These are phyloP conservation scores for Torulaspora franciscae DNA, from an alignment of 805 yeast species.

Conservation along the genomic window DNA sequence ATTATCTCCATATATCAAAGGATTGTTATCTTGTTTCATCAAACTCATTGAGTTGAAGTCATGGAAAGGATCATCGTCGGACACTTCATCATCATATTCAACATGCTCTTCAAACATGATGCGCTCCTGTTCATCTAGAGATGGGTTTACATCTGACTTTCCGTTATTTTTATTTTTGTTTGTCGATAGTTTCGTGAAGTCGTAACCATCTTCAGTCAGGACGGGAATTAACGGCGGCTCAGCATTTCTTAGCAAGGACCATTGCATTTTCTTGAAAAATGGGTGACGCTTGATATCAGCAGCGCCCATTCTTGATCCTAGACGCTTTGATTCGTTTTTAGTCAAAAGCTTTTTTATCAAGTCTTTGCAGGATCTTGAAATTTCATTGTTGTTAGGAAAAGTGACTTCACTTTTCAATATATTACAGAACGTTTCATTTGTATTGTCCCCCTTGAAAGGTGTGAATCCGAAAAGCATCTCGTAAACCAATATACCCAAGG, in stretches of 20 bases:
- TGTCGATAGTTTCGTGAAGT: slow-evolving; percentile 40
- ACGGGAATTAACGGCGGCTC: slow-evolving; percentile 96
- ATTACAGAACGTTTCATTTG: slow-evolving; percentile 86
- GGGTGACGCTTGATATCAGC: slow-evolving; percentile 88
- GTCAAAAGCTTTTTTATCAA: slow-evolving; percentile 75
- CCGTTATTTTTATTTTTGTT: slow-evolving; percentile 23
- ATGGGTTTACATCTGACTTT: slow-evolving; percentile 17
- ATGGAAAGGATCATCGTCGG: slow-evolving; percentile 68
- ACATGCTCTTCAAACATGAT: slow-evolving; percentile 34
- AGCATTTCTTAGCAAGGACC: slow-evolving; percentile 92
- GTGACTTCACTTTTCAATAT: slow-evolving; percentile 77
- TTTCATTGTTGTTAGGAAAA: slow-evolving; percentile 63
- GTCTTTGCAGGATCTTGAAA: slow-evolving; percentile 72
- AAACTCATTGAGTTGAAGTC: slow-evolving; percentile 82
- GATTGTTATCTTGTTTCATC: slow-evolving; percentile 61
- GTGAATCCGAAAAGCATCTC: slow-evolving; percentile 96
- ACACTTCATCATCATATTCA: slow-evolving; percentile 35
- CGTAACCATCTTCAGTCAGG: slow-evolving; percentile 50
- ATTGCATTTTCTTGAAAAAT: slow-evolving; percentile 84
- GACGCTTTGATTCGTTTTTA: slow-evolving; percentile 81
- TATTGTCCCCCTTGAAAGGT: slow-evolving; percentile 88
- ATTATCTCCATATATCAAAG: slow-evolving; percentile 45
- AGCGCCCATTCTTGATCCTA: slow-evolving; percentile 93
- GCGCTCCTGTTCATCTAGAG: slow-evolving; percentile 25
- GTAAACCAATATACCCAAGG: slow-evolving; percentile 84